phyloP scores from a whole-genome alignment of 306 rosid genomes.

The Dryas drummondii region DNA sequence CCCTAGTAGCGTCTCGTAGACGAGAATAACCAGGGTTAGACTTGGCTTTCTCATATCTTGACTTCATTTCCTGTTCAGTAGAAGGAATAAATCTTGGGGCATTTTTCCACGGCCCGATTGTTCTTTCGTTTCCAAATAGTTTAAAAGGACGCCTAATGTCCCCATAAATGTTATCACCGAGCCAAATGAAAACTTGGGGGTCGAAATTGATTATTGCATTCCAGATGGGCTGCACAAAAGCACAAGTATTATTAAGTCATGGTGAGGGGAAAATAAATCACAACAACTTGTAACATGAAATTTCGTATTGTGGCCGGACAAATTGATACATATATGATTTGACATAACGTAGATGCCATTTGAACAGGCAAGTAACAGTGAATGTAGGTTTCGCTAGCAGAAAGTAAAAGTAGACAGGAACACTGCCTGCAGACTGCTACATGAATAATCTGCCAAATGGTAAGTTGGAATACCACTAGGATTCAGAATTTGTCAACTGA shows the following conservation, averaged over 20 bases:
- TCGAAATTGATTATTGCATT: conserved; percentile 50
- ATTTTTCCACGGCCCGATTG: conserved; percentile 83
- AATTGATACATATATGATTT: background rate
- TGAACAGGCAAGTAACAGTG: background rate
- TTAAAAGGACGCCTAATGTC: conserved; percentile 67
- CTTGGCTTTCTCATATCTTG: conserved; percentile 57
- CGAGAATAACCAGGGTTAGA: conserved; percentile 55
- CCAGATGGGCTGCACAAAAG: conserved; percentile 64
- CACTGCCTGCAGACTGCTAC: background rate
- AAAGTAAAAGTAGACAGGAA: background rate
- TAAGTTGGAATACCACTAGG: too few relatives aligned
- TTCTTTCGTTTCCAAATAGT: conserved; percentile 70
- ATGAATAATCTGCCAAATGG: too few relatives aligned
- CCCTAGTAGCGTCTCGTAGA: conserved; percentile 54
- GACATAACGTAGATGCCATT: background rate
- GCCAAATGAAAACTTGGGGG: conserved; percentile 77
- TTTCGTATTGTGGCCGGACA: background rate
- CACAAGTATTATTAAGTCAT: conserved; percentile 17
- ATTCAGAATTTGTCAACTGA: too few relatives aligned
- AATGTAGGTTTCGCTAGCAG: background rate
- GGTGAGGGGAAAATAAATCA: background rate
- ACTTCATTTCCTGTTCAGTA: conserved; percentile 59
- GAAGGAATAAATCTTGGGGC: conserved; percentile 63
- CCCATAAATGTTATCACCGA: conserved; percentile 89
- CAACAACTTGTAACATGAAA: background rate